These are phyloP conservation scores for Alternaria triticimaculans DNA, from an alignment of 2,329 filamentous ascomycete species.

Conservation along the genomic window DNA sequence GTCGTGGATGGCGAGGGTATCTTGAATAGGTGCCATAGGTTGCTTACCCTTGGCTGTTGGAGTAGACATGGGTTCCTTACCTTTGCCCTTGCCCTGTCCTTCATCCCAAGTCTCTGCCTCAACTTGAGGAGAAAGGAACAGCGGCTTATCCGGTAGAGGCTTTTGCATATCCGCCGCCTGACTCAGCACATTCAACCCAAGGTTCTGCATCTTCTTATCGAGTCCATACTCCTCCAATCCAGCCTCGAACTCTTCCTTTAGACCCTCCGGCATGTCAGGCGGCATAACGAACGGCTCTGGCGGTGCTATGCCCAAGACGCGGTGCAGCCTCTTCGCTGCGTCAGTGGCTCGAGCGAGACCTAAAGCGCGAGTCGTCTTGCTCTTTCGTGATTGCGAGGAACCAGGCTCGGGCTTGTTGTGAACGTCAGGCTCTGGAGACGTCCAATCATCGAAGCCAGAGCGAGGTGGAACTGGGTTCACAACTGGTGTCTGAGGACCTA, in stretches of 20 bases:
- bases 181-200: not conserved
- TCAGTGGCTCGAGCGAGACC: slow-evolving; percentile 6
- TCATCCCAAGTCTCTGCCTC: not conserved
- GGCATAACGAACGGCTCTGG: slow-evolving; percentile 18
- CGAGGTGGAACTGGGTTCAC: not conserved
- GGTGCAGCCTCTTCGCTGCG: slow-evolving; percentile 16
- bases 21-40: not conserved
- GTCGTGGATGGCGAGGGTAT: not conserved
- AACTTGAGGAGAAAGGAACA: slow-evolving; percentile 18
- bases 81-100: not conserved
- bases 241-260: slow-evolving; percentile 11
- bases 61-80: not conserved
- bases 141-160: not conserved
- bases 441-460: not conserved
- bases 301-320: slow-evolving; percentile 14
- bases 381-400: not conserved
- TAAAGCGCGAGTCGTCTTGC: not conserved
- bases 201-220: not conserved
- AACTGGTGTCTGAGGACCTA: not conserved
- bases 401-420: slow-evolving; percentile 1
- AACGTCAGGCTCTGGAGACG: not conserved
- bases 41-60: not conserved
- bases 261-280: slow-evolving; percentile 11
- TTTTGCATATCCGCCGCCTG: not conserved
- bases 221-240: slow-evolving; percentile 14